These are phyloP conservation scores for Daldinia decipiens DNA, from an alignment of 495 filamentous ascomycete species.

Conservation along the genomic window DNA sequence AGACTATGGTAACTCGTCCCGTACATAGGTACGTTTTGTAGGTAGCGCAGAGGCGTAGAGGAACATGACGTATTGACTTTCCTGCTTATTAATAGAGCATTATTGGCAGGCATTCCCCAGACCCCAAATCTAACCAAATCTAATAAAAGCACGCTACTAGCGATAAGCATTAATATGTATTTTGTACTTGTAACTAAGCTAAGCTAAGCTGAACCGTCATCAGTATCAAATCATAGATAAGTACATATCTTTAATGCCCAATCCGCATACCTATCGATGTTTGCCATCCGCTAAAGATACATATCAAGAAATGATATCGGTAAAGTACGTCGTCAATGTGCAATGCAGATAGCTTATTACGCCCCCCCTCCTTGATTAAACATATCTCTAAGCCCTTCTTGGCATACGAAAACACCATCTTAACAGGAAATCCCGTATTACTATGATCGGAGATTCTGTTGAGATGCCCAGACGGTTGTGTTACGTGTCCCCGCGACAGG, in stretches of 20 bases:
- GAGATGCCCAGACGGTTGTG: slow-evolving; percentile 16
- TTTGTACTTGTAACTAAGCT: slow-evolving; percentile 4
- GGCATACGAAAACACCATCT: slow-evolving; percentile 14
- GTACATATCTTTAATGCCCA: neutral
- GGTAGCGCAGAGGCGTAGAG: slow-evolving; percentile 8
- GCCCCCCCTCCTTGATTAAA: slow-evolving; percentile 10
- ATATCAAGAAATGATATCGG: neutral
- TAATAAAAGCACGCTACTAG: slow-evolving; percentile 7
- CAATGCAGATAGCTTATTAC: neutral
- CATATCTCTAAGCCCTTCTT: slow-evolving; percentile 20
- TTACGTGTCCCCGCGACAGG: slow-evolving; percentile 13
- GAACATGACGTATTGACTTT: slow-evolving; percentile 24
- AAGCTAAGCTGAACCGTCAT: slow-evolving; percentile 1
- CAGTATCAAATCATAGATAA: neutral
- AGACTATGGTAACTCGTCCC: slow-evolving; percentile 19
- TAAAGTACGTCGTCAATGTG: neutral
- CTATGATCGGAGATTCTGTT: slow-evolving; percentile 27
- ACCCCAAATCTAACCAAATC: slow-evolving; percentile 30
- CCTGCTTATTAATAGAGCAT: slow-evolving; percentile 28
- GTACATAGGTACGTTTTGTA: too few relatives aligned
- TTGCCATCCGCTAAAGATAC: neutral
- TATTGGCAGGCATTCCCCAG: slow-evolving; percentile 42
- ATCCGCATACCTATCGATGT: slow-evolving; percentile 5
- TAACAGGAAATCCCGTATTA: neutral
- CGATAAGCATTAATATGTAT: slow-evolving; percentile 2